Percentiles rank a stretch among this genome's conserved stretches.
phyloP scores from a whole-genome alignment of 83 land plant species.

The Larix sibirica region DNA sequence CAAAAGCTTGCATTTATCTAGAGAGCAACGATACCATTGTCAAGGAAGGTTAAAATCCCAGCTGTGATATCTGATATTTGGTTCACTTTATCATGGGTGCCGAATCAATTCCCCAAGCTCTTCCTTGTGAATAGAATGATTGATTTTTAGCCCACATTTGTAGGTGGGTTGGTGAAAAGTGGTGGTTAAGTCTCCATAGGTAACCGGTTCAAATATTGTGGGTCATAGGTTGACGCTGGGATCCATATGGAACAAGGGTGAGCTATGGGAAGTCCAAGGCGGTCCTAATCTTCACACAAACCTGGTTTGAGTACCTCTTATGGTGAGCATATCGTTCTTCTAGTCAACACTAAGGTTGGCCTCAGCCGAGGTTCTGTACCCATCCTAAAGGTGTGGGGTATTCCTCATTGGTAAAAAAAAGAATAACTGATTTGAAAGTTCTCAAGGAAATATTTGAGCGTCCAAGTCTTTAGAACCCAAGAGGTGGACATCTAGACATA shows the following conservation, averaged over 20 bases:
- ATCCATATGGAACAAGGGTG: too few species aligned
- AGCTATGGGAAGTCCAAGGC: too few species aligned
- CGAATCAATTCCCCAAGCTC: constrained; percentile 65
- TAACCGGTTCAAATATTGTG: too few species aligned
- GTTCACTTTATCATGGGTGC: constrained; percentile 76
- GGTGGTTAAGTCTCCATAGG: too few species aligned
- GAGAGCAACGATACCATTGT: constrained; percentile 73
- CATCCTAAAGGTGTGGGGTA: too few species aligned
- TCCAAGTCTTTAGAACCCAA: constrained; percentile 49
- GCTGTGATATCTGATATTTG: constrained; percentile 66
- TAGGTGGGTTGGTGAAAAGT: too few species aligned
- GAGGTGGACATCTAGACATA: constrained; percentile 18
- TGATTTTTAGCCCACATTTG: constrained; percentile 22
- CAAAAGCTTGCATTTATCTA: constrained; percentile 13
- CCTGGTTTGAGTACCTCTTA: too few species aligned
- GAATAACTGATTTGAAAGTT: constrained; percentile 51
- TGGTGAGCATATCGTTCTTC: too few species aligned
- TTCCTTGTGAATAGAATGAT: constrained; percentile 63
- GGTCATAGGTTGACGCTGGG: too few species aligned
- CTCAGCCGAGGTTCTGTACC: too few species aligned
- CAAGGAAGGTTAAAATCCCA: constrained; percentile 68
- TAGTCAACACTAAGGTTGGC: too few species aligned
- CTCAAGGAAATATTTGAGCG: constrained; percentile 63
- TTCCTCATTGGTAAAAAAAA: neutral
- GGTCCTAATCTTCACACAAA: too few species aligned